These are phyloP conservation scores for Gossypioides kirkii DNA, from an alignment of 345 rosid species.

Conservation along the genomic window DNA sequence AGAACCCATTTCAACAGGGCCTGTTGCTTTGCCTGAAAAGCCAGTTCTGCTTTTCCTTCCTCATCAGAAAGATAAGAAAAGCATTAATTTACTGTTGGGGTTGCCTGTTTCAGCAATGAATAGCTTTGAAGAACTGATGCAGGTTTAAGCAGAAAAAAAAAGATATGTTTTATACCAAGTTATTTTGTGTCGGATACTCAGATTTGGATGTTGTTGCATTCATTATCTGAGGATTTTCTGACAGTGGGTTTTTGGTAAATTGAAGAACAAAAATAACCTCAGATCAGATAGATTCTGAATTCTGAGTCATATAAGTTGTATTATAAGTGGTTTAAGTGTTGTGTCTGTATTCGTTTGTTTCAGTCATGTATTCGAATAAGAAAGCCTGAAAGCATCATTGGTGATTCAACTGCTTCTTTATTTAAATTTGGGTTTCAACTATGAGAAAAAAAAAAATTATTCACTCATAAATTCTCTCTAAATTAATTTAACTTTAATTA, in stretches of 20 bases:
- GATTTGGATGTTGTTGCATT: not conserved
- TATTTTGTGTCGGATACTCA: too few relatives aligned
- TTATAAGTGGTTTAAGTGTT: not conserved
- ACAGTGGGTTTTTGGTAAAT: not conserved
- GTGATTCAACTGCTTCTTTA: too few relatives aligned
- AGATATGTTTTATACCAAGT: not conserved
- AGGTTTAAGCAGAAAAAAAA: not conserved
- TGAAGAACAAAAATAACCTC: not conserved
- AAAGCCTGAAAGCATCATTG: too few relatives aligned
- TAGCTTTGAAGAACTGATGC: constrained; percentile 52
- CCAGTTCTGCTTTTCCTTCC: constrained; percentile 75
- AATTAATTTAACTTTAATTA: too few relatives aligned
- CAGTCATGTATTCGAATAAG: not conserved
- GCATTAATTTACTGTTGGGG: constrained; percentile 71
- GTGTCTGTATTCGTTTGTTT: not conserved
- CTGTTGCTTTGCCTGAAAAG: constrained; percentile 83
- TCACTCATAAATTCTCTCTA: too few relatives aligned
- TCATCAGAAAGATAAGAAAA: constrained; percentile 51
- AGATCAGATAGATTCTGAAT: not conserved
- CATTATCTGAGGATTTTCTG: not conserved
- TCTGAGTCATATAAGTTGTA: not conserved
- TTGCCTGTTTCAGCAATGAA: constrained; percentile 77
- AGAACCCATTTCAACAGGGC: constrained; percentile 65
- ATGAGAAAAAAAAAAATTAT: too few relatives aligned
- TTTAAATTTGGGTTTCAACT: too few relatives aligned